Evolutionary conservation across 2,329 filamentous ascomycete species (phyloP), one percentile per base, ranked within the genome.

Genomic region (Sclerotinia glacialis): DNA sequence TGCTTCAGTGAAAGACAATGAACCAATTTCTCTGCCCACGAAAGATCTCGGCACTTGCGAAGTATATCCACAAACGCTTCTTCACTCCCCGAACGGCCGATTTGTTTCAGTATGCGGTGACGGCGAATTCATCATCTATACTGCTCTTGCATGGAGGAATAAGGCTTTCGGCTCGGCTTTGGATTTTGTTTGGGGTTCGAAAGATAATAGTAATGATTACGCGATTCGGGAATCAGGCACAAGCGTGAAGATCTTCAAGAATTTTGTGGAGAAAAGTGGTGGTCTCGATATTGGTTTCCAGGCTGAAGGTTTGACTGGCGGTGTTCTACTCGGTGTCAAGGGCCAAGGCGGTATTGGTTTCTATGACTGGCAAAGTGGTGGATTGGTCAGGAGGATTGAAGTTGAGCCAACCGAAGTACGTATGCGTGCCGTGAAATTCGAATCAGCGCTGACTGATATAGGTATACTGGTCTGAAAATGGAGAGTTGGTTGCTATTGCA

Each of bases 91-190:
- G 46, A 99, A 99, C 73, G 93, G 93, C 62, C 88, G 93, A 68
- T 93, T 93, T 71, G 90, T 93, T 23, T 90, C 90, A 23, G 89
- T 93, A 2, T 98, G 94, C 72, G 95, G 95, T 71, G 95, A 99
- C 77, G 95, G 95, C 69, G 95, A 99, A 79, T 99, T 97, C 80
- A 98, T 98, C 78, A 97, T 98, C 75, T 98, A 98, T 81, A 98
- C 95, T 37, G 93, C 95, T 66, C 85, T 98, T 67, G 94, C 94
- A 3, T 96, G 96, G 86, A 89, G 95, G 77, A 98, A 99, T 80
- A 97, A 98, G 82, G 93, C 93, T 4, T 99, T 99, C 75, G 95
- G 95, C 28, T 93, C 92, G 50, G 95, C 94, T 8, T 81, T 98
- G 63, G 95, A 99, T 79, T 99, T 99, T 78, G 93, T 91, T 14